Evolutionary conservation across 352 stramenopile genomes (phyloP), one percentile per base, ranked within the genome.

Genomic region (Phytophthora multivora): DNA sequence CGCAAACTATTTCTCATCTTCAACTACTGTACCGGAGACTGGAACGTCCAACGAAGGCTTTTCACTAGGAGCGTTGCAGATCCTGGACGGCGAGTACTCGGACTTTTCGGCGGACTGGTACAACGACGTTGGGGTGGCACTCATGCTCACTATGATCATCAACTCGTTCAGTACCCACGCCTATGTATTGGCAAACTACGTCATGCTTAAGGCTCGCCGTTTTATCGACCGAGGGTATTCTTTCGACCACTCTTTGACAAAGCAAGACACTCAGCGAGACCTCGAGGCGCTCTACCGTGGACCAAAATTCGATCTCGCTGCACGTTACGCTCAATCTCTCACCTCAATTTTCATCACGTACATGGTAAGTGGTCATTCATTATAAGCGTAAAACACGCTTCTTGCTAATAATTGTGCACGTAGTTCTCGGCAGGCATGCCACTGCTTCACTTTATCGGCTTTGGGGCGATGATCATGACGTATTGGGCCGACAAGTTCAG

Each of bases 401-500:
- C 1, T n/a, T 12, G 13, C 9, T 31, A 41, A 21, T 6, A n/a
- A 21, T 35, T 28, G 2, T 16, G 9, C 19, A 36, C 65, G 16
- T 16, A 93, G 80, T 92, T 94, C 43, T 94, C 86, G 15, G 83
- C 83, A 10, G 86, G 86, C 0, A 94, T 94, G 78, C 86, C 86
- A 8, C 61, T 94, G 39, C 73, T 94, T 21, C 79, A 92, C 35
- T 66, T 92, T 43, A 81, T 92, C 6, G 86, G 86, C 0, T 85
- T 92, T 42, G 57, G 82, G 3, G 71, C 80, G 18, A 90, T 92
- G 67, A 62, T 92, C 21, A 79, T 87, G 69, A 92, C 83, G 15
- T 94, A 91, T 60, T 94, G 86, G 86, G 83, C 86, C 5, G 86
- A 94, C 66, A 94, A 94, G 76, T 90, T 92, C 73, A 94, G 85